Evolutionary conservation across 495 filamentous ascomycete genomes (phyloP), one percentile per base, ranked within the genome.

Genomic region (Penicillium diatomitis): DNA sequence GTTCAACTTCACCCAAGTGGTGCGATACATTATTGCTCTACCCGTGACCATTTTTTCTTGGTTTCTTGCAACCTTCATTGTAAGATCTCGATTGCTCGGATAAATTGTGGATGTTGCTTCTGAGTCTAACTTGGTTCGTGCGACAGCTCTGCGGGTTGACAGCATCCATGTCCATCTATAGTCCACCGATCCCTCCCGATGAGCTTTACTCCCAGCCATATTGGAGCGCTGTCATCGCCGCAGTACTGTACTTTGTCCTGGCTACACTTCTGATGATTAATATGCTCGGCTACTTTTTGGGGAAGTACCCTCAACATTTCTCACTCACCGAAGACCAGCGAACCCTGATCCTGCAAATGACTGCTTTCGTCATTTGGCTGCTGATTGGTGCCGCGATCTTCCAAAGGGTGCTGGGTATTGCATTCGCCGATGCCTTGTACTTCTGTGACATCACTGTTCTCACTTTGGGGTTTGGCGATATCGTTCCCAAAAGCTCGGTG

Each of bases 1-100:
- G 2, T 75, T 85, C 49, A 96, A 95, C 66, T 96, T 96, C 73
- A 88, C 90, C 4, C 75, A 78, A 40, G 72, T 80, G 4, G 73
- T 96, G 6, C 77, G 87, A 28, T 95, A 95, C 63, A 86, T 87
- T 44, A 67, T 89, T 41, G 83, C 86, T 4, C 58, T 90, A 29
- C 85, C 86, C 0, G 62, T 79, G 30, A 82, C 84, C 0, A 87
- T 88, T 32, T 63, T 85, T 30, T 59, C 77, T 32, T 89, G 86
- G 86, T 77, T 83, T 55, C 51, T 85, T 38, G 77, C 86, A 0
- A 80, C 81, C 1, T 72, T 67, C 4, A 78, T 88, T 49, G 82
- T 86, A 65, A 70, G 80, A 72, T 20, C 20, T 20, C 20, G 20
- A 2, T 20, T 20, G 20, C 20, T 20, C 20, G 20, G 20, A 20